Evolutionary conservation across 2,329 filamentous ascomycete species (phyloP).

Genomic region (Neofusicoccum kwambonambiense): DNA sequence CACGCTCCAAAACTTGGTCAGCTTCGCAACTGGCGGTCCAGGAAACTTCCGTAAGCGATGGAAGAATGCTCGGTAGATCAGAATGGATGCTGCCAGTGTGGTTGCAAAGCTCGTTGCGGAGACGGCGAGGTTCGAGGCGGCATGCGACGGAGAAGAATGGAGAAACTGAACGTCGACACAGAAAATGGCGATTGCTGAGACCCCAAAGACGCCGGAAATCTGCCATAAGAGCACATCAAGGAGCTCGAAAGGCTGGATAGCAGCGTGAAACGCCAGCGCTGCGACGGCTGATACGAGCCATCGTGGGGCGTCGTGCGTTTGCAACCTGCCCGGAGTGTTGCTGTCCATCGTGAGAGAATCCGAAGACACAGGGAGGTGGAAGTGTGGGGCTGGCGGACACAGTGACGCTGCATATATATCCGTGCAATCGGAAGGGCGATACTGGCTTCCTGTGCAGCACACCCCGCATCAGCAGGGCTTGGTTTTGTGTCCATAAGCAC

Average conservation of each 20-base stretch:
- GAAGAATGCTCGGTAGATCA: conserved; percentile 33
- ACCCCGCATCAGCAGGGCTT: too few species aligned
- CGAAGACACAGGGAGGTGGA: too few species aligned
- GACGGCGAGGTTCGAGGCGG: background rate
- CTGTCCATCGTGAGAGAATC: background rate
- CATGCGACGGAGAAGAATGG: background rate
- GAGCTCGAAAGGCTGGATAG: background rate
- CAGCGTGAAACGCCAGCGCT: background rate
- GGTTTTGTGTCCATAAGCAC: too few species aligned
- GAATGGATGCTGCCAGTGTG: background rate
- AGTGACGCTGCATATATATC: too few species aligned
- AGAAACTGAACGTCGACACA: background rate
- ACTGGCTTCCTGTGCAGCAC: too few species aligned
- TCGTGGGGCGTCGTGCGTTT: background rate
- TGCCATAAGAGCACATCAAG: background rate
- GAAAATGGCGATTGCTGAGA: background rate
- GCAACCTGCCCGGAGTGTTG: background rate
- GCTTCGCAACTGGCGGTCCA: conserved; percentile 34
- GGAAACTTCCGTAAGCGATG: conserved; percentile 36
- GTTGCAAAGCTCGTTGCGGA: background rate
- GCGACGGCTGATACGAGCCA: background rate
- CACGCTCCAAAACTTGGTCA: conserved; percentile 30
- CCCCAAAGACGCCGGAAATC: background rate
- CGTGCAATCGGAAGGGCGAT: too few species aligned
- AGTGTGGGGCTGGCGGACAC: too few species aligned